Evolutionary conservation across 2,329 filamentous ascomycete species (phyloP), one percentile per base, ranked within the genome.

Genomic region (Colletotrichum eleusines): DNA sequence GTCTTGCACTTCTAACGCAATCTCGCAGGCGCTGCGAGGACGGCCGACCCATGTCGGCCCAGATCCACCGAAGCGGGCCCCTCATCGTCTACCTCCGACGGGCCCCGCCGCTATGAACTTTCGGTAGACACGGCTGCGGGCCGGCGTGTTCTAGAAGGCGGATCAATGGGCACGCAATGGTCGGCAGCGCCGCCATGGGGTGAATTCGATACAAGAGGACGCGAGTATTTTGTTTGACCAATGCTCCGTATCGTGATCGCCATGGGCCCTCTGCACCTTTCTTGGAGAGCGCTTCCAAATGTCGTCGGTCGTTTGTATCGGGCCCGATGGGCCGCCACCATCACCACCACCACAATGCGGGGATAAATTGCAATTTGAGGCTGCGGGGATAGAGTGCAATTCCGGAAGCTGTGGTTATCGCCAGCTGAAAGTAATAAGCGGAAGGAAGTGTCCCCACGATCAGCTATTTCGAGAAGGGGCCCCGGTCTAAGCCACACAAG

Each of bases 111-210:
- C 46, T n/a, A 42, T 62, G 40, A 42, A 20, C 14, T 53, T 62
- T 62, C 59, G 59, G 59, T 18, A 62, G 46, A 61, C 46, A 46
- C 46, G 33, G 33, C 31, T 23, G 46, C 46, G 59, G 59, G 33
- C 59, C 59, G 59, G 5, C 33, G 23, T 51, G 14, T 62, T 40
- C 33, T 38, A n/a, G 20, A 54, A 54, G 18, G 16, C 23, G 5
- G 23, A 26, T 26, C 4, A n/a, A 50, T 3, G 14, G 14, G 11
- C 58, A 23, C 58, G 42, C 14, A 8, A 31, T 28, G 42, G 26
- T 33, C 42, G 42, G 58, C 3, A n/a, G 42, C 23, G 31, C 58
- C 58, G 42, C n/a, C n/a, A 11, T 35, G 26, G 35, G 20, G 1
- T 38, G 2, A 50, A 61, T 20, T n/a, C 23, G 58, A 61, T 20